Evolutionary conservation across 352 stramenopile genomes (phyloP).

Genomic region (Globisporangium nunn): DNA sequence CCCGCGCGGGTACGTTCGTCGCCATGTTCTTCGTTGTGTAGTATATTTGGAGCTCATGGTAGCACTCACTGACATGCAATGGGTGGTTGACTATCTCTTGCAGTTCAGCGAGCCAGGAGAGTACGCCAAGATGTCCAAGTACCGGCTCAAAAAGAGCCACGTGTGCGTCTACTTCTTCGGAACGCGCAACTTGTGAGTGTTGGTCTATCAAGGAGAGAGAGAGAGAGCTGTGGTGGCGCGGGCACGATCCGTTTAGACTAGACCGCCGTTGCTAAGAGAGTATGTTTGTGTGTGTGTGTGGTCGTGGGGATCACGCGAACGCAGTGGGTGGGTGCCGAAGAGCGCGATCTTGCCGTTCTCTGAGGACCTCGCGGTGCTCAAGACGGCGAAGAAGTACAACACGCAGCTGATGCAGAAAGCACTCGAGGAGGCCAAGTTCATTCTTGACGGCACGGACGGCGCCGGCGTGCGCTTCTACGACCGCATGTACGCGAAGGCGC

Average conservation of each 20-base stretch:
- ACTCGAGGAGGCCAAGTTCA: constrained; percentile 63
- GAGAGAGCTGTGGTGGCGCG: background rate
- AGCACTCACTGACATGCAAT: constrained; percentile 3
- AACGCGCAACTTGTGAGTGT: constrained; percentile 79
- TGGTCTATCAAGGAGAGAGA: background rate
- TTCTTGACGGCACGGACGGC: constrained; percentile 53
- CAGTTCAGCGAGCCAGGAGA: constrained; percentile 80
- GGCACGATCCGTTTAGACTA: no score
- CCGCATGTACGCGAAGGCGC: constrained; percentile 76
- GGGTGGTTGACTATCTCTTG: constrained; percentile 1
- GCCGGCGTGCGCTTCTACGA: constrained; percentile 62
- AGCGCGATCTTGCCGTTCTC: constrained; percentile 65
- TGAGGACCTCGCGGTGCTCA: constrained; percentile 50
- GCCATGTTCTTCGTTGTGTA: no score
- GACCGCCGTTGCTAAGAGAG: background rate
- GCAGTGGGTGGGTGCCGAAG: constrained; percentile 72
- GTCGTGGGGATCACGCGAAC: background rate
- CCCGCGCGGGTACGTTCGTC: constrained; percentile 49
- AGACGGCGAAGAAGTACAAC: constrained; percentile 68
- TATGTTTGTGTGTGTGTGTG: background rate
- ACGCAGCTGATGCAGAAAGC: constrained; percentile 59
- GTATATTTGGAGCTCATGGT: background rate
- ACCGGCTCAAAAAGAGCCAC: constrained; percentile 70
- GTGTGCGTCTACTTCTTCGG: constrained; percentile 85
- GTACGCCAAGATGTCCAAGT: constrained; percentile 71